Conservation (phyloP, 495 filamentous ascomycete genomes). For the Penicillium chermesinum region DNA sequence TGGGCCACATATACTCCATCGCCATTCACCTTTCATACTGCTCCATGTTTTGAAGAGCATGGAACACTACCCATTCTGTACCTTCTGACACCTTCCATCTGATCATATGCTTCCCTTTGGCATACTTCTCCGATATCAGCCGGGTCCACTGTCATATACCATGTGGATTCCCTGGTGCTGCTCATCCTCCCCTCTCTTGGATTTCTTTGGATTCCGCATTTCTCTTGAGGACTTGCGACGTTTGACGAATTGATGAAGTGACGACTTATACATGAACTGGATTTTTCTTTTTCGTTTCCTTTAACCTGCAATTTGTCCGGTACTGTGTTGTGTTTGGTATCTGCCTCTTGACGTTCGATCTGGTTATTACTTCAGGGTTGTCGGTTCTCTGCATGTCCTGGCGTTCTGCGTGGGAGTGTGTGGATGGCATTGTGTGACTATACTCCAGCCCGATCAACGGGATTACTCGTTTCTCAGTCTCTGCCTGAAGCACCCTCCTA, state of each 20-base stretch:
- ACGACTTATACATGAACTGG: constrained; percentile 38
- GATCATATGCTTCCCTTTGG: background rate
- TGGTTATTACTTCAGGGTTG: constrained; percentile 18
- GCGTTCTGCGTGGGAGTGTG: constrained; percentile 28
- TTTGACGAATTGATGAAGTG: constrained; percentile 41
- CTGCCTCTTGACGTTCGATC: constrained; percentile 16
- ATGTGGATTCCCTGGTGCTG: background rate
- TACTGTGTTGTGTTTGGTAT: constrained; percentile 12
- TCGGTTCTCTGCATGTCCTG: constrained; percentile 29
- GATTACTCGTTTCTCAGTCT: constrained; percentile 4
- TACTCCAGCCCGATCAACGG: constrained; percentile 39
- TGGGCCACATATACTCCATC: background rate
- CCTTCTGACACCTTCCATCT: constrained; percentile 7
- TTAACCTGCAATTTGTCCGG: constrained; percentile 7
- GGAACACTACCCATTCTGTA: background rate
- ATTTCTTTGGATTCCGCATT: constrained; percentile 4
- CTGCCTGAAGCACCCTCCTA: constrained; percentile 27
- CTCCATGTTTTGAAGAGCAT: background rate
- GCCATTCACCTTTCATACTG: background rate
- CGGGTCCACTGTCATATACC: background rate
- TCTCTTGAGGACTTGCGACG: constrained; percentile 6
- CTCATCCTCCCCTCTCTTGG: background rate
- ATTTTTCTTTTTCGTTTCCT: constrained; percentile 11
- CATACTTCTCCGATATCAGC: background rate
- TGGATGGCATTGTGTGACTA: constrained; percentile 32